Base-by-base conservation (phyloP, 495 filamentous ascomycete species). In the Tuber indicum region DNA sequence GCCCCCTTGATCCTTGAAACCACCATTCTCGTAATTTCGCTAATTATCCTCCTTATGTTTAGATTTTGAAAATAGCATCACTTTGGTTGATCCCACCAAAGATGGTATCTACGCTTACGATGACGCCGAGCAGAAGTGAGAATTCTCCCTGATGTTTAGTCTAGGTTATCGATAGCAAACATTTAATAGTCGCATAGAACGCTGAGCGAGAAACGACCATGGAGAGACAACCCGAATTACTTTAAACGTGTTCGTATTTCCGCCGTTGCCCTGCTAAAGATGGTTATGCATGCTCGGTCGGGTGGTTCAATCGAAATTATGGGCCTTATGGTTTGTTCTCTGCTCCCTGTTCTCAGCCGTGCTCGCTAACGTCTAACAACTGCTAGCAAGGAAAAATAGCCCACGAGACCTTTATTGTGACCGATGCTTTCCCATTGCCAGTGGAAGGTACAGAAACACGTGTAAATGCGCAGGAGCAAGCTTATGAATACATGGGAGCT, bases 361-460 rank as follows among this genome's bases (percentile, higher is more conserved):
- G 26, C 44, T 69, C 45, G 39, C 36, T 78, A 72, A 71, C 43
- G 46, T 17, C n/a, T 78, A 70, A 71, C 47, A 70, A 44, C 23
- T 71, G 16, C 49, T 52, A 82, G 81, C 93, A 97, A 85, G 96
- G 96, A 58, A 96, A 96, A 83, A 92, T 97, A 46, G 88, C 91
- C 70, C 89, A 92, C 72, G 88, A 91, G 75, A 93, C 93, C 6
- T 91, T 99, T 82, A 90, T 99, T 71, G 92, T 99, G 19, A 98
- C 94, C 6, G 96, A 99, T 83, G 93, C 94, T 23, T 96, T 97
- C 85, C 90, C 94, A 3, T 88, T 99, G 70, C 96, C 96, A 0
- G 96, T 99, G 71, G 96, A 98, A 82, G 96, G 96, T 23, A 99
- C 96, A 23, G 96, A 99, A 85, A 99, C 96, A 7, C 89, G 96